phyloP scores from a whole-genome alignment of 106 monocot genomes.

The Hemerocallis citrina region DNA sequence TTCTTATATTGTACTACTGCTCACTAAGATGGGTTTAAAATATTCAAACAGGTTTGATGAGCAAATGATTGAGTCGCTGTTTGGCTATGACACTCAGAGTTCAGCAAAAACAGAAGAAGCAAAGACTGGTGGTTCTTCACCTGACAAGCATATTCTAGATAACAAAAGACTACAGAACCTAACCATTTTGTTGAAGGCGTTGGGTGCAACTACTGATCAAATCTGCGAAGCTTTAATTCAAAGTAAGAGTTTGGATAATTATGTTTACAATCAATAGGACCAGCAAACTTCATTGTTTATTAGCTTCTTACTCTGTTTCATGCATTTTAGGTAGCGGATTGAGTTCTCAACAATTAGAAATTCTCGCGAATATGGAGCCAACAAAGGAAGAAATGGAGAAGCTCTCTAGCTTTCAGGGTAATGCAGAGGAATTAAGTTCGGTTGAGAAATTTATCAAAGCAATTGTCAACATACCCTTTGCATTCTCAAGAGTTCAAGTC shows the following conservation, averaged over 20 bases:
- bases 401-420: slow-evolving; percentile 29
- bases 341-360: slow-evolving; percentile 58
- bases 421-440: slow-evolving; percentile 34
- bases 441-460: slow-evolving; percentile 55
- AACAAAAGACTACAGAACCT: slow-evolving; percentile 73
- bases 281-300: no score
- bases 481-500: slow-evolving; percentile 53
- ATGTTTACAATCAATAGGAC: neutral
- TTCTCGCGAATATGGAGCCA: slow-evolving; percentile 63
- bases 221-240: slow-evolving; percentile 39
- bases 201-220: slow-evolving; percentile 57
- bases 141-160: slow-evolving; percentile 54
- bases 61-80: slow-evolving; percentile 68
- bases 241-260: slow-evolving; percentile 20
- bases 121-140: slow-evolving; percentile 36
- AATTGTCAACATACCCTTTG: slow-evolving; percentile 38
- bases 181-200: slow-evolving; percentile 76
- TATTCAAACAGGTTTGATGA: slow-evolving; percentile 52
- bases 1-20: neutral
- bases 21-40: no score
- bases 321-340: slow-evolving; percentile 44
- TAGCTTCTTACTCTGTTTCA: neutral
- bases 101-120: slow-evolving; percentile 33
- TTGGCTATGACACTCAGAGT: slow-evolving; percentile 50
- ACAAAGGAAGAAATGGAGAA: slow-evolving; percentile 68